A percentile compares a stretch with the other conserved stretches of the same genome.
These are phyloP conservation scores for Lachnum nothofagi DNA, from an alignment of 2,329 filamentous ascomycete genomes.

Conservation along the genomic window DNA sequence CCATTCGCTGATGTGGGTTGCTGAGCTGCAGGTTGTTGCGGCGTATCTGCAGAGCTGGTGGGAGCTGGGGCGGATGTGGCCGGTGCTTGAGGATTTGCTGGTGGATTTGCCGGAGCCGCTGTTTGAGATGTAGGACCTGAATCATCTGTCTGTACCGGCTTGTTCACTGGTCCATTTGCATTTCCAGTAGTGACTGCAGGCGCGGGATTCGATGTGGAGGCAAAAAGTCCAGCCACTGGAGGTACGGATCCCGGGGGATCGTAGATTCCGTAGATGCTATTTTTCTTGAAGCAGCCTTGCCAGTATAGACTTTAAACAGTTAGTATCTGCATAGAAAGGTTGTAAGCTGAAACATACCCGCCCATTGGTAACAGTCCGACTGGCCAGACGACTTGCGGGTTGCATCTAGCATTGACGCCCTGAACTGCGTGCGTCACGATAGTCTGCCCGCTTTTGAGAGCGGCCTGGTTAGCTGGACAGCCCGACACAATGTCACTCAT, in stretches of 20 bases:
- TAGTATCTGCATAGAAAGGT: background rate
- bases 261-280: constrained; percentile 36
- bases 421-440: constrained; percentile 11
- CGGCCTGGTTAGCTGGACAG: constrained; percentile 21
- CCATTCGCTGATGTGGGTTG: background rate
- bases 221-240: constrained; percentile 26
- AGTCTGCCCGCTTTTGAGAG: constrained; percentile 5
- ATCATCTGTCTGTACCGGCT: no score
- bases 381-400: constrained; percentile 20
- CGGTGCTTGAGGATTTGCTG: background rate
- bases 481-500: constrained; percentile 34
- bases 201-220: constrained; percentile 18
- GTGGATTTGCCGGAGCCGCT: background rate
- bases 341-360: constrained; percentile 9
- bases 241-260: constrained; percentile 39
- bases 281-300: constrained; percentile 35
- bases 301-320: constrained; percentile 24
- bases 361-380: constrained; percentile 15
- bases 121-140: background rate
- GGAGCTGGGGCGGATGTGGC: background rate
- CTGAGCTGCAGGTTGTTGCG: background rate
- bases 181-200: background rate
- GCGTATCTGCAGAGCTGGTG: background rate
- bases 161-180: background rate
- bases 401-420: constrained; percentile 17